Percentiles rank a stretch among this genome's conserved stretches.
These are phyloP conservation scores for Physcomitrium patens DNA, from an alignment of 225 moss, liverwort and hornwort genomes.

Conservation along the genomic window DNA sequence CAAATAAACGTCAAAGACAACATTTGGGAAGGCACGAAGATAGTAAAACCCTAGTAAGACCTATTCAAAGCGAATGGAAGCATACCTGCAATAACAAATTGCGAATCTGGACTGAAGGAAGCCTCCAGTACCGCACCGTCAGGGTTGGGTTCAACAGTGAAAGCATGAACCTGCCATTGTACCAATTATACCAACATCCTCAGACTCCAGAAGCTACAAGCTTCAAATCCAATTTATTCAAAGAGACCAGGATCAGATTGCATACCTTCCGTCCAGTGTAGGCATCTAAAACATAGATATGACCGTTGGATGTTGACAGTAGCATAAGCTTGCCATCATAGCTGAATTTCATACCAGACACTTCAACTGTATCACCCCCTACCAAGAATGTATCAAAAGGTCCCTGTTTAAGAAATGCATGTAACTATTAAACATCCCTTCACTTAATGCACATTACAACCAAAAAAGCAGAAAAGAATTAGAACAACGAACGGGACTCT, in stretches of 20 bases:
- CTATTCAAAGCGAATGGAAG: not conserved
- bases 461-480: not conserved
- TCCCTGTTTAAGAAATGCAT: slow-evolving; percentile 61
- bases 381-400: slow-evolving; percentile 95
- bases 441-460: slow-evolving; percentile 2
- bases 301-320: slow-evolving; percentile 82
- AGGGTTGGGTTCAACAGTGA: slow-evolving; percentile 78
- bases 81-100: slow-evolving; percentile 87
- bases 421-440: slow-evolving; percentile 27
- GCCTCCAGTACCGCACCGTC: slow-evolving; percentile 92
- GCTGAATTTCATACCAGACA: slow-evolving; percentile 97
- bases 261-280: slow-evolving; percentile 91
- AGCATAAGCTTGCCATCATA: slow-evolving; percentile 96
- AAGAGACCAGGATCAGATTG: slow-evolving; percentile 25
- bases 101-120: slow-evolving; percentile 98
- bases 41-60: slow-evolving; percentile 10
- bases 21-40: slow-evolving; percentile 5
- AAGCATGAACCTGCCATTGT: slow-evolving; percentile 73
- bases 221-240: slow-evolving; percentile 21
- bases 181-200: slow-evolving; percentile 3
- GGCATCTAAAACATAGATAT: slow-evolving; percentile 88
- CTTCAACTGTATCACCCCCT: slow-evolving; percentile 86
- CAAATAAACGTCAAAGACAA: slow-evolving; percentile 14
- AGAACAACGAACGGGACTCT: slow-evolving; percentile 5
- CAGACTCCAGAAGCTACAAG: slow-evolving; percentile 22